phyloP scores from a whole-genome alignment of 139 green algal species.

The Dunaliella primolecta region DNA sequence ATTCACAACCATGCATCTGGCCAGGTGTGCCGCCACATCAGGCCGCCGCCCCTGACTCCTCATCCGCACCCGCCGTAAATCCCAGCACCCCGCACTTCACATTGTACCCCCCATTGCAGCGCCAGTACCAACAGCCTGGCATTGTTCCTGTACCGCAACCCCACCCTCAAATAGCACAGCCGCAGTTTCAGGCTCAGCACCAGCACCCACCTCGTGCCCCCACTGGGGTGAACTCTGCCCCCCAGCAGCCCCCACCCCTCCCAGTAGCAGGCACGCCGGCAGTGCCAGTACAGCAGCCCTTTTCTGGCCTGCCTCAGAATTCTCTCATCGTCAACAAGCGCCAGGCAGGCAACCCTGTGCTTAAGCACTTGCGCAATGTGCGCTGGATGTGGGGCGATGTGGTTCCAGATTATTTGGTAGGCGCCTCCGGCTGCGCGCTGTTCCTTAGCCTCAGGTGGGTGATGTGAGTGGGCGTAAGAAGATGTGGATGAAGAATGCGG shows the following conservation, averaged over 20 bases:
- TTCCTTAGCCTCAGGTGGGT: conserved; percentile 78
- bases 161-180: no score
- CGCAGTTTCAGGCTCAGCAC: no score
- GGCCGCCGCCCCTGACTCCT: background rate
- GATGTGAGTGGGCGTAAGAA: background rate
- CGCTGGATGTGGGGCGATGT: conserved; percentile 78
- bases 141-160: background rate
- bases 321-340: conserved; percentile 68
- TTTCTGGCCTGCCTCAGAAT: conserved; percentile 38
- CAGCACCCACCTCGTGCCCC: no score
- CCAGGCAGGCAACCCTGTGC: conserved; percentile 87
- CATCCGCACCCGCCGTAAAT: no score
- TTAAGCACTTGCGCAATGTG: conserved; percentile 84
- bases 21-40: background rate
- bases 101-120: background rate
- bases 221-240: no score
- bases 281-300: no score
- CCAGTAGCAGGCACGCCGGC: no score
- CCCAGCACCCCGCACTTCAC: background rate
- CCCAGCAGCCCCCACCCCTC: no score
- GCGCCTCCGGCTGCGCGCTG: conserved; percentile 54
- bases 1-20: no score
- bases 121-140: conserved; percentile 1
- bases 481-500: background rate
- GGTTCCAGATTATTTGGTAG: conserved; percentile 80